A percentile compares a stretch with the other conserved stretches of the same genome.
phyloP scores from a whole-genome alignment of 345 rosid species.

The Populus pruinosa region DNA sequence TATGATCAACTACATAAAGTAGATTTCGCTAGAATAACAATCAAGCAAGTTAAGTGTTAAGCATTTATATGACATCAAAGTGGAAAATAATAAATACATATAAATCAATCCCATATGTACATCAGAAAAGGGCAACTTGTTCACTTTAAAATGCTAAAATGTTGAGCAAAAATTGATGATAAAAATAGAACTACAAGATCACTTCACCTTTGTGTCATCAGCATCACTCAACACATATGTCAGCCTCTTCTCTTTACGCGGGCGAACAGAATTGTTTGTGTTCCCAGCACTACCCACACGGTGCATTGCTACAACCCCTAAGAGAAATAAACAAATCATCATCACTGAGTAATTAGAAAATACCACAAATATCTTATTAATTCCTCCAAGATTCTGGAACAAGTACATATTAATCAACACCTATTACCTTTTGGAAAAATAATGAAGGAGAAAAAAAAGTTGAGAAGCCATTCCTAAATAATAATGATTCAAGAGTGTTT shows the following conservation, averaged over 20 bases:
- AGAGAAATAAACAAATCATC: conserved; percentile 5
- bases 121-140: background rate
- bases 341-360: background rate
- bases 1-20: background rate
- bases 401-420: background rate
- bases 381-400: background rate
- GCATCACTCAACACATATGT: conserved; percentile 84
- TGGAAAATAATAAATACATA: background rate
- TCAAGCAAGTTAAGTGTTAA: background rate
- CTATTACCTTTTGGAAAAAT: background rate
- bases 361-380: background rate
- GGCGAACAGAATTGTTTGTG: conserved; percentile 72
- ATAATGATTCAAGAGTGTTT: background rate
- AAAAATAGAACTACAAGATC: background rate
- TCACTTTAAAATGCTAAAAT: background rate
- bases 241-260: conserved; percentile 93
- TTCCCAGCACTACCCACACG: conserved; percentile 99
- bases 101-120: background rate
- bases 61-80: background rate
- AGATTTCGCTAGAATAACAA: background rate
- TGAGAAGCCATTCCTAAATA: background rate
- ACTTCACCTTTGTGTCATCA: conserved; percentile 64
- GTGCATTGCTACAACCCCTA: conserved; percentile 77
- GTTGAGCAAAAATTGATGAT: background rate
- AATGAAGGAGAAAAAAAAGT: background rate